Conservation (phyloP, 352 stramenopile species). For the Thalassiosira mediterranea region DNA sequence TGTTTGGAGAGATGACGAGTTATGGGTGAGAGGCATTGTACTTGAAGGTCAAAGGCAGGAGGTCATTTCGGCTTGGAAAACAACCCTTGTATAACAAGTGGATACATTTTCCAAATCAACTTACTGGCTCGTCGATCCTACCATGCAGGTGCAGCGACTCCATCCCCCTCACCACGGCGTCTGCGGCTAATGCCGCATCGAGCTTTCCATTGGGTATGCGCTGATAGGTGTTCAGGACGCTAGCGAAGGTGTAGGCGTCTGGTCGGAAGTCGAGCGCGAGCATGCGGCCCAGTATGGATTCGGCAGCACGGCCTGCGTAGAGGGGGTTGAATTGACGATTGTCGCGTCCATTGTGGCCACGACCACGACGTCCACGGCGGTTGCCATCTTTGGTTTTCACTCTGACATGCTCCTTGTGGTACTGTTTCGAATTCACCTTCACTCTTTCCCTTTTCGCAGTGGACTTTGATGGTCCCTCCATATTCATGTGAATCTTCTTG, state of each 20-base stretch:
- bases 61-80: too few relatives aligned
- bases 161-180: constrained; percentile 71
- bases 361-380: too few relatives aligned
- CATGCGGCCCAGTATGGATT: constrained; percentile 53
- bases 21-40: background rate
- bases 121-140: constrained; percentile 52
- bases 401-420: too few relatives aligned
- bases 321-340: constrained; percentile 38
- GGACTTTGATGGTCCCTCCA: background rate
- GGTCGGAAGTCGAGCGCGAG: constrained; percentile 37
- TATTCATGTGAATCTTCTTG: background rate
- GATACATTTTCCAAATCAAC: background rate
- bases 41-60: too few relatives aligned
- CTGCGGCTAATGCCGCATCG: constrained; percentile 55
- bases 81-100: too few relatives aligned
- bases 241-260: constrained; percentile 65
- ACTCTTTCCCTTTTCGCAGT: background rate
- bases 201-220: constrained; percentile 49
- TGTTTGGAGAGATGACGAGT: background rate
- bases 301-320: constrained; percentile 44
- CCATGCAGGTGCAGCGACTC: constrained; percentile 65
- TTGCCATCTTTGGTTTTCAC: too few relatives aligned
- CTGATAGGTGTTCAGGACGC: constrained; percentile 66
- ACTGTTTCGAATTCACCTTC: background rate
- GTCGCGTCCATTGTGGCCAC: too few relatives aligned